Percentiles rank a stretch among this genome's conserved stretches.
phyloP scores from a whole-genome alignment of 2,329 filamentous ascomycete species.

The Tolypocladium capitatum region DNA sequence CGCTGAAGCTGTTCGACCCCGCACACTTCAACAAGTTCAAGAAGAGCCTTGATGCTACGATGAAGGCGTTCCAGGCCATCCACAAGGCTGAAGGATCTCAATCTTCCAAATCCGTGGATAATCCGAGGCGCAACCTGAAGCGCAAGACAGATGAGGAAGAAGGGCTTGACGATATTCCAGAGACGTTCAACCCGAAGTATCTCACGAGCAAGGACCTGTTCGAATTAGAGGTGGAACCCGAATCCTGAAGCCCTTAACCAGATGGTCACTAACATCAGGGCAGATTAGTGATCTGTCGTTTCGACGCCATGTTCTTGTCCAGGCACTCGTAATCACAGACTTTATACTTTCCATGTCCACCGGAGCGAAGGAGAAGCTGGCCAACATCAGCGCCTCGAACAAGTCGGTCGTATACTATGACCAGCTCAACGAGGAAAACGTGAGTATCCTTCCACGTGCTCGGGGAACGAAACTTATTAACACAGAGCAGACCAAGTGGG shows the following conservation, averaged over 20 bases:
- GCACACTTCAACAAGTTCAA: slow-evolving; percentile 70
- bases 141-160: slow-evolving; percentile 47
- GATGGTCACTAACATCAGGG: not conserved
- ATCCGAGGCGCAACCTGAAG: slow-evolving; percentile 53
- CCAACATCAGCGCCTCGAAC: slow-evolving; percentile 54
- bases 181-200: slow-evolving; percentile 85
- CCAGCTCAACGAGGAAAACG: slow-evolving; percentile 73
- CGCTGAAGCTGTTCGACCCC: slow-evolving; percentile 65
- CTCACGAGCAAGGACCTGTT: slow-evolving; percentile 95
- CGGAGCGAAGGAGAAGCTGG: slow-evolving; percentile 66
- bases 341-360: slow-evolving; percentile 85
- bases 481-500: slow-evolving; percentile 61
- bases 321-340: slow-evolving; percentile 86
- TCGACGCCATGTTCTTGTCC: slow-evolving; percentile 83
- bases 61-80: slow-evolving; percentile 39
- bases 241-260: too few species aligned
- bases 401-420: slow-evolving; percentile 75
- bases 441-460: slow-evolving; percentile 28
- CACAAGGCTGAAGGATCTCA: slow-evolving; percentile 33
- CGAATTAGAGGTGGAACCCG: slow-evolving; percentile 61
- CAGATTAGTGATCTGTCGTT: slow-evolving; percentile 90
- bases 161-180: slow-evolving; percentile 34
- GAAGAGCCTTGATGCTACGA: slow-evolving; percentile 55
- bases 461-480: slow-evolving; percentile 2
- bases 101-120: slow-evolving; percentile 42